Base-by-base conservation (phyloP, 352 stramenopile species). In the Thalassiosira delicatula region DNA sequence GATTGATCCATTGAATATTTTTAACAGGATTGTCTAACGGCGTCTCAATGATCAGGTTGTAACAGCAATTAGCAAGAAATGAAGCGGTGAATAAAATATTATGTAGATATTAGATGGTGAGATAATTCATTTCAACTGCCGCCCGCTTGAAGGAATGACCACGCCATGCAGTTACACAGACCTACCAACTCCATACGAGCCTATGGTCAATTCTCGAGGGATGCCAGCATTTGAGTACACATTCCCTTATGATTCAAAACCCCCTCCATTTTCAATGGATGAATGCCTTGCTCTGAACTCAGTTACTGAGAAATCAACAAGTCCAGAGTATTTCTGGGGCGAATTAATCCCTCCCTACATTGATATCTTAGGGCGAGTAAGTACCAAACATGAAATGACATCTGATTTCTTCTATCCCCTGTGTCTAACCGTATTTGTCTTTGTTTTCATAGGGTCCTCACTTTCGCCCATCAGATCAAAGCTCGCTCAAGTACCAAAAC, bases 311-410 rank as follows among this genome's bases (percentile, higher is more conserved):
- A 81, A 81, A 32, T 83, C 65, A 42, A 76, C 23, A 57, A 69
- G 61, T 35, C 75, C 66, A 19, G 65, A 92, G 5, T 98, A 96
- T 72, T 98, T 98, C 82, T 98, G 94, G 69, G 96, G 96, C 11
- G 96, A 98, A 42, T 83, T 98, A 0, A 78, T 98, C 0, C 95
- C 98, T 60, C 96, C 96, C 12, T 98, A 97, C 88, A 98, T 98
- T 68, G 96, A 99, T 75, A 93, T 96, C 21, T 85, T 95, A 4
- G 96, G 96, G 11, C 85, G 94, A n/a, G n/a, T n/a, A n/a, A n/a
- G n/a, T n/a, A n/a, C n/a, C n/a, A n/a, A n/a, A n/a, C n/a, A n/a
- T n/a, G n/a, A n/a, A n/a, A n/a, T n/a, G n/a, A n/a, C n/a, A n/a
- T n/a, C n/a, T n/a, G n/a, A n/a, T n/a, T n/a, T n/a, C n/a, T n/a